These are phyloP conservation scores for Aspergillus hancockii DNA, from an alignment of 495 filamentous ascomycete species.

Conservation along the genomic window DNA sequence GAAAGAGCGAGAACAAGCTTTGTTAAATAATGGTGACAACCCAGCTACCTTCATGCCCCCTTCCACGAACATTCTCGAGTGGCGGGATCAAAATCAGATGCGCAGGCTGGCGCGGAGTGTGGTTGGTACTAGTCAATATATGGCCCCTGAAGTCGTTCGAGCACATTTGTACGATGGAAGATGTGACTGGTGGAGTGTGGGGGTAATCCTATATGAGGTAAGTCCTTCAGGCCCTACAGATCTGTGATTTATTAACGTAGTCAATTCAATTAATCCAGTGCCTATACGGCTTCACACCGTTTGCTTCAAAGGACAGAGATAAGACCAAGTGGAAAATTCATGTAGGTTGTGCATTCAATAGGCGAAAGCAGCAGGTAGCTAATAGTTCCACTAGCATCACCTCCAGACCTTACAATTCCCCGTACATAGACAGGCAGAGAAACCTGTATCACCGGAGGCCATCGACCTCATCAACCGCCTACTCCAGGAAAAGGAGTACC, in stretches of 20 bases:
- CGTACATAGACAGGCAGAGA: constrained; percentile 47
- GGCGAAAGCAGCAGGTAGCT: constrained; percentile 9
- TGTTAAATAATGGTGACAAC: constrained; percentile 13
- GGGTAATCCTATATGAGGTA: constrained; percentile 86
- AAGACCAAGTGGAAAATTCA: constrained; percentile 81
- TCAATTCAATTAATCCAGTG: constrained; percentile 49
- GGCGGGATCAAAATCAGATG: constrained; percentile 75
- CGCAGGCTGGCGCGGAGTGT: constrained; percentile 77
- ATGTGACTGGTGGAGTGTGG: constrained; percentile 97
- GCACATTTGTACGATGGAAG: constrained; percentile 85
- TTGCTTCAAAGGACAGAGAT: constrained; percentile 76
- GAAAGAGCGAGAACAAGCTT: constrained; percentile 6
- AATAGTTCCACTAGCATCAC: constrained; percentile 41
- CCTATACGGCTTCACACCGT: constrained; percentile 87
- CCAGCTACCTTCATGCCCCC: constrained; percentile 19
- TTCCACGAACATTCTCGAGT: constrained; percentile 58
- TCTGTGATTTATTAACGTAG: not conserved
- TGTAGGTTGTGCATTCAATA: constrained; percentile 43
- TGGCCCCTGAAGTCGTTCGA: constrained; percentile 90
- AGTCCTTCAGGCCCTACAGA: constrained; percentile 7
- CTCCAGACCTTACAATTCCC: constrained; percentile 63
- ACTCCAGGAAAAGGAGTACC: constrained; percentile 72
- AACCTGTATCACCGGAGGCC: constrained; percentile 58
- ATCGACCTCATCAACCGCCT: constrained; percentile 75
- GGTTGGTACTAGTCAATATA: constrained; percentile 97